These are phyloP conservation scores for Penicillium silybi DNA, from an alignment of 495 filamentous ascomycete species.

Conservation along the genomic window DNA sequence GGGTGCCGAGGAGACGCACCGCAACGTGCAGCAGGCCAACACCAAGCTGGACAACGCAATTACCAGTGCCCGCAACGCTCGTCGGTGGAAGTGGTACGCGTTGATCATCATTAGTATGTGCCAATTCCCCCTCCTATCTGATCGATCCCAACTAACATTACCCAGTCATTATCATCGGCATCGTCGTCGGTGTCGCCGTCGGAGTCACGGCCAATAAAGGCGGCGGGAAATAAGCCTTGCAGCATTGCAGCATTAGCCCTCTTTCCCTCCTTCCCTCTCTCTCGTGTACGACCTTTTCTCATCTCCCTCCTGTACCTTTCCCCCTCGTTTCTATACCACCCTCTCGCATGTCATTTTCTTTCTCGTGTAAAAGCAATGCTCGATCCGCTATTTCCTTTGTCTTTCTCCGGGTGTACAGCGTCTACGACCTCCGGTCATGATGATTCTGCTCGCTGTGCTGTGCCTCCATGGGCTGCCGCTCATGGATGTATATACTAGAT, in stretches of 20 bases:
- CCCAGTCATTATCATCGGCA: conserved; percentile 48
- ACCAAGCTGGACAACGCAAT: conserved; percentile 74
- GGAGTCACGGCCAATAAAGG: conserved; percentile 40
- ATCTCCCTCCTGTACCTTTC: not conserved
- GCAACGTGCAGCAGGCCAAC: conserved; percentile 77
- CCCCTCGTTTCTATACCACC: conserved; percentile 31
- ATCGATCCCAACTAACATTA: not conserved
- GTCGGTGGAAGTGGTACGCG: conserved; percentile 98
- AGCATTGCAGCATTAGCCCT: conserved; percentile 1
- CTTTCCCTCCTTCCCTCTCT: too few relatives aligned
- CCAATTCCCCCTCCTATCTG: not conserved
- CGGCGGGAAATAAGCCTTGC: conserved; percentile 5
- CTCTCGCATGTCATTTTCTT: conserved; percentile 21
- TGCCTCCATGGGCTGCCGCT: conserved; percentile 9
- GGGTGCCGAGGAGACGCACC: conserved; percentile 72
- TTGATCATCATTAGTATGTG: conserved; percentile 74
- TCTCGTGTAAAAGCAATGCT: conserved; percentile 28
- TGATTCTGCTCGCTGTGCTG: conserved; percentile 12
- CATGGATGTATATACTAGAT: conserved; percentile 45
- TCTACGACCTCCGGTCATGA: conserved; percentile 11
- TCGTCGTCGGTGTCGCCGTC: conserved; percentile 48
- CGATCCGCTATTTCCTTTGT: conserved; percentile 15
- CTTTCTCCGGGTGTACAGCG: conserved; percentile 18
- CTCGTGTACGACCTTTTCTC: conserved; percentile 20
- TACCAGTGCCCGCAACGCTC: conserved; percentile 68